phyloP scores from a whole-genome alignment of 129 eudicot genomes.

The Helichrysum umbraculigerum region DNA sequence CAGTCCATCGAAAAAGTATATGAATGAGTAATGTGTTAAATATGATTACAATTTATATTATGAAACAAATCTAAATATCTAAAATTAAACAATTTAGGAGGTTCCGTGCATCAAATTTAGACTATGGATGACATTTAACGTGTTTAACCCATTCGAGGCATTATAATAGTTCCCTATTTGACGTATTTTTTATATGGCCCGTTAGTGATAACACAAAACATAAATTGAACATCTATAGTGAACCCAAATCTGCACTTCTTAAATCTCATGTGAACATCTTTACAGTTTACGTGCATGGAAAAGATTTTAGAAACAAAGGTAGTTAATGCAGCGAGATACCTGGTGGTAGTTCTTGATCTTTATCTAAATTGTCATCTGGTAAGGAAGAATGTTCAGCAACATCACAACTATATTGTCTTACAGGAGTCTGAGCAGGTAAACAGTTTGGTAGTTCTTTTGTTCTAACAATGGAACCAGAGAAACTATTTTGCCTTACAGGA shows the following conservation, averaged over 20 bases:
- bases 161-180: not conserved
- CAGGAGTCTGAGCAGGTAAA: constrained; percentile 33
- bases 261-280: not conserved
- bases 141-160: not conserved
- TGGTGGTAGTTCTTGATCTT: constrained; percentile 61
- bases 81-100: not conserved
- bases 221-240: not conserved
- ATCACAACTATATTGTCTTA: constrained; percentile 38
- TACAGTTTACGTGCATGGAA: not conserved
- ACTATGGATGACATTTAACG: not conserved
- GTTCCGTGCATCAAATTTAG: not conserved
- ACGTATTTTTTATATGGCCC: not conserved
- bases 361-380: constrained; percentile 54
- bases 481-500: constrained; percentile 40
- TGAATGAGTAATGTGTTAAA: not conserved
- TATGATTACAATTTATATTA: no score
- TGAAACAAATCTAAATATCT: no score
- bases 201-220: not conserved
- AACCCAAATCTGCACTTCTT: not conserved
- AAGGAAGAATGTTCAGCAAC: constrained; percentile 48
- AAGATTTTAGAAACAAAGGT: not conserved
- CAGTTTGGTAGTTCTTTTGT: constrained; percentile 50
- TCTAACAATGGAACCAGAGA: constrained; percentile 60
- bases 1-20: no score
- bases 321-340: constrained; percentile 44